Evolutionary conservation across 768 basidiomycete species (phyloP), one percentile per base, ranked within the genome.

Genomic region (Cystoderma amianthinum): DNA sequence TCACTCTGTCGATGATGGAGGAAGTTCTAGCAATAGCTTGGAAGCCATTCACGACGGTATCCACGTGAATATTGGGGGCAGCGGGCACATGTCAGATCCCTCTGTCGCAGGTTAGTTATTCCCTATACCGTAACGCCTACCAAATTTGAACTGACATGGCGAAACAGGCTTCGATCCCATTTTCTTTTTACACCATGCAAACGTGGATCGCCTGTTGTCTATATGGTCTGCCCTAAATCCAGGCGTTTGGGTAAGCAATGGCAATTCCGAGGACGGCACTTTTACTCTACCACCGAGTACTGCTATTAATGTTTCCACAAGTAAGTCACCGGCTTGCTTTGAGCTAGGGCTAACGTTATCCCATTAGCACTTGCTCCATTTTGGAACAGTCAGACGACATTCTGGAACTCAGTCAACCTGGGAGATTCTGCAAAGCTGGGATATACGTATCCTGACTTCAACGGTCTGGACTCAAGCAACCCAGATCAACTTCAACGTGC

Each of bases 401-500:
- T 62, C 56, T 75, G 71, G 71, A 48, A 44, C 2, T 69, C 71
- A 2, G 22, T 58, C 1, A 52, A 52, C 5, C 49, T 59, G 4
- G 47, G 49, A 2, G 53, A 59, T 24, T 62, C 60, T 5, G 44
- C 61, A 4, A 49, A 47, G 6, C 52, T 76, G 11, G 59, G 65
- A 21, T 78, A 76, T 47, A 62, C 68, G 1, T 76, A 76, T 51
- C 73, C 74, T 9, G 74, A 76, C 24, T 73, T 76, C 53, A 66
- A 68, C 38, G 58, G 56, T 6, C 57, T 69, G 23, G 52, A 65
- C 34, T 39, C 60, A 41, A 49, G 45, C 6, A 49, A 67, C 43
- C 38, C 50, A 6, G 32, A 12, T 5, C 54, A 55, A 1, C 59
- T 68, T 25, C 51, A 46, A 30, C 38, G n/a, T n/a, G n/a, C n/a